Conservation (phyloP, 148 eudicot genomes). For the Salicornia ramosissima region DNA sequence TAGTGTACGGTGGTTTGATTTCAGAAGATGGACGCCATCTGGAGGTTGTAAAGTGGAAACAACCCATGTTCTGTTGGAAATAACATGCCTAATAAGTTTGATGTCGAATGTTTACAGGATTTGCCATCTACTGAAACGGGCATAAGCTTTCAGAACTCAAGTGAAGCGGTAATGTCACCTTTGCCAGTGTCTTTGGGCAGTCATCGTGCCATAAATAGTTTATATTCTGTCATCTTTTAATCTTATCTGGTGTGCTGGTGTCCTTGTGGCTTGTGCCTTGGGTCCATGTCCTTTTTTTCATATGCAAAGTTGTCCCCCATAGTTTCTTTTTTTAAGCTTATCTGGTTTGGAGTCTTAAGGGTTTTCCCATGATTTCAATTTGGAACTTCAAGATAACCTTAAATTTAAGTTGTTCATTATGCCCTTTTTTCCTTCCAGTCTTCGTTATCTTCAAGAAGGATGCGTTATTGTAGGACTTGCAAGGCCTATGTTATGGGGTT, state of each 20-base stretch:
- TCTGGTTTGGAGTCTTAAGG: too few relatives aligned
- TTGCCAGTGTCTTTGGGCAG: neutral
- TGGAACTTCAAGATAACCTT: conserved; percentile 1
- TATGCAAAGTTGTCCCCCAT: neutral
- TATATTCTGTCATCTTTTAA: neutral
- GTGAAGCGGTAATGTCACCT: conserved; percentile 36
- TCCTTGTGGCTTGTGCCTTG: neutral
- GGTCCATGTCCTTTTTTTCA: neutral
- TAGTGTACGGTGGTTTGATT: conserved; percentile 18
- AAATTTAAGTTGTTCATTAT: conserved; percentile 3
- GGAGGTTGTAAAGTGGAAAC: conserved; percentile 34
- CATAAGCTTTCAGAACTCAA: conserved; percentile 17
- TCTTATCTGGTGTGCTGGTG: neutral
- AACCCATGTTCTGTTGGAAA: conserved; percentile 3
- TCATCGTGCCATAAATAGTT: neutral
- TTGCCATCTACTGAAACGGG: conserved; percentile 21
- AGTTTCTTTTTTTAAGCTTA: too few relatives aligned
- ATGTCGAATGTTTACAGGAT: conserved; percentile 26
- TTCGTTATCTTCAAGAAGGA: conserved; percentile 40
- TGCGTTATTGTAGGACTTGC: conserved; percentile 65
- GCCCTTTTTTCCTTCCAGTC: conserved; percentile 26
- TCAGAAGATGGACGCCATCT: conserved; percentile 28
- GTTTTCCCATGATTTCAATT: neutral
- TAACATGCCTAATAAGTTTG: conserved; percentile 16
- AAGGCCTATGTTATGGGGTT: conserved; percentile 60